Conservation (phyloP, 2,329 filamentous ascomycete genomes). For the Didymella pomorum region DNA sequence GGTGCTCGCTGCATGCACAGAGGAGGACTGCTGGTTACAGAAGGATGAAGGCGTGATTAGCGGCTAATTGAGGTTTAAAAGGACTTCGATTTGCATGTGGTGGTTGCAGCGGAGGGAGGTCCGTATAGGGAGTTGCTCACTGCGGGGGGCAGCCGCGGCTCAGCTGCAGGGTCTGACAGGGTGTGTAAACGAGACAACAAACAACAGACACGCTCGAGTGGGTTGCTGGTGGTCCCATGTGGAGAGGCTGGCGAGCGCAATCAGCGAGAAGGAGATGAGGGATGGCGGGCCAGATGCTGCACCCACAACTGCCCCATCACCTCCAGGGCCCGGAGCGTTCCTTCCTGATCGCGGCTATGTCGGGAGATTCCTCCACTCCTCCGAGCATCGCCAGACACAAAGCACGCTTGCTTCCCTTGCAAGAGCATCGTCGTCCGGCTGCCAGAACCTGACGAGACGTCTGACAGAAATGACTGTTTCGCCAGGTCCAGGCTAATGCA, state of each 20-base stretch:
- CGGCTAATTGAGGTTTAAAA: slow-evolving; percentile 23
- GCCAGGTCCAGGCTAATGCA: slow-evolving; percentile 25
- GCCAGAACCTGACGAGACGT: slow-evolving; percentile 17
- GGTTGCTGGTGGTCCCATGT: slow-evolving; percentile 16
- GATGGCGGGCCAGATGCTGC: slow-evolving; percentile 9
- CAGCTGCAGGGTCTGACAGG: slow-evolving; percentile 34
- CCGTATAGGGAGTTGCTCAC: slow-evolving; percentile 21
- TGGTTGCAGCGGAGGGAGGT: slow-evolving; percentile 26
- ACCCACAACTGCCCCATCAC: neutral
- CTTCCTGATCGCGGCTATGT: slow-evolving; percentile 13
- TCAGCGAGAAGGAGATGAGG: slow-evolving; percentile 5
- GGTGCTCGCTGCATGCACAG: slow-evolving; percentile 14
- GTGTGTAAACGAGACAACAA: slow-evolving; percentile 19
- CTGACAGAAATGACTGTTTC: slow-evolving; percentile 14
- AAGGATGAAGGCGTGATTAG: slow-evolving; percentile 31
- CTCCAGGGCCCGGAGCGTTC: slow-evolving; percentile 16
- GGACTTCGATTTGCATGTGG: slow-evolving; percentile 17
- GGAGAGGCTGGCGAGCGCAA: slow-evolving; percentile 9
- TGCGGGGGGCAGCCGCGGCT: slow-evolving; percentile 29
- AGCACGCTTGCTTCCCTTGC: neutral
- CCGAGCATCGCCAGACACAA: slow-evolving; percentile 4
- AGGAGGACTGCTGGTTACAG: slow-evolving; percentile 3
- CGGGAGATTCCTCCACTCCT: slow-evolving; percentile 10
- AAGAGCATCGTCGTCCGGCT: slow-evolving; percentile 4
- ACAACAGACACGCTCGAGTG: slow-evolving; percentile 16